These are phyloP conservation scores for Myriosclerotinia curreyana DNA, from an alignment of 2,329 filamentous ascomycete species.

Conservation along the genomic window DNA sequence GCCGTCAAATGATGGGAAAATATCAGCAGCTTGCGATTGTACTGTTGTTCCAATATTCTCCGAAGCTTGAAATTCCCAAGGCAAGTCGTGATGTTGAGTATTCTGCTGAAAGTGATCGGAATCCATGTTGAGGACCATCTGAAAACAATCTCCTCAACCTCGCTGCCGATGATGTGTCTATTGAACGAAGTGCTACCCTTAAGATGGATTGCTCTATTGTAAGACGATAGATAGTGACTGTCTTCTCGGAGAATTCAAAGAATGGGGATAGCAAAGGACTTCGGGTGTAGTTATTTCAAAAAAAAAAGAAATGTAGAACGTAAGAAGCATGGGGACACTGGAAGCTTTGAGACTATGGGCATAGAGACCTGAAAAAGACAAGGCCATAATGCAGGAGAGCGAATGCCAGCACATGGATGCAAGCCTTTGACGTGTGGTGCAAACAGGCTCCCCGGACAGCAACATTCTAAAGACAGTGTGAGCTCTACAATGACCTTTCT, in stretches of 20 bases:
- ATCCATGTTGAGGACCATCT: constrained; percentile 34
- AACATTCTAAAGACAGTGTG: constrained; percentile 28
- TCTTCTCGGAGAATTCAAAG: constrained; percentile 36
- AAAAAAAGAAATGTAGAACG: constrained; percentile 23
- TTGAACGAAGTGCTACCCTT: constrained; percentile 31
- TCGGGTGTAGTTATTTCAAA: constrained; percentile 37
- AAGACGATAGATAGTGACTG: constrained; percentile 29
- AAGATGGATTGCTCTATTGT: constrained; percentile 35
- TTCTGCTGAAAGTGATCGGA: constrained; percentile 30
- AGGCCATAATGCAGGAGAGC: constrained; percentile 35
- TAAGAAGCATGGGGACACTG: constrained; percentile 12
- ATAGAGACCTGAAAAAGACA: constrained; percentile 26
- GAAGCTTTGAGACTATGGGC: constrained; percentile 24
- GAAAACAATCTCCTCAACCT: constrained; percentile 26
- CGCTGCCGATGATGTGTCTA: constrained; percentile 30
- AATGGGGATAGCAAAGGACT: constrained; percentile 36
- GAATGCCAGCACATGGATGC: constrained; percentile 37
- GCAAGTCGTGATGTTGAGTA: constrained; percentile 30
- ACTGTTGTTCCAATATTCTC: constrained; percentile 25
- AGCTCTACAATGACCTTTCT: constrained; percentile 21
- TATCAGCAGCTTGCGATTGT: constrained; percentile 27
- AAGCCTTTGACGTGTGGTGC: constrained; percentile 34
- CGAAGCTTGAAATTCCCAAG: constrained; percentile 30
- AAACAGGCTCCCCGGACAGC: constrained; percentile 36
- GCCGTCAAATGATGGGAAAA: constrained; percentile 33